These are phyloP conservation scores for Dioscorea zingiberensis DNA, from an alignment of 106 monocot genomes.

Conservation along the genomic window DNA sequence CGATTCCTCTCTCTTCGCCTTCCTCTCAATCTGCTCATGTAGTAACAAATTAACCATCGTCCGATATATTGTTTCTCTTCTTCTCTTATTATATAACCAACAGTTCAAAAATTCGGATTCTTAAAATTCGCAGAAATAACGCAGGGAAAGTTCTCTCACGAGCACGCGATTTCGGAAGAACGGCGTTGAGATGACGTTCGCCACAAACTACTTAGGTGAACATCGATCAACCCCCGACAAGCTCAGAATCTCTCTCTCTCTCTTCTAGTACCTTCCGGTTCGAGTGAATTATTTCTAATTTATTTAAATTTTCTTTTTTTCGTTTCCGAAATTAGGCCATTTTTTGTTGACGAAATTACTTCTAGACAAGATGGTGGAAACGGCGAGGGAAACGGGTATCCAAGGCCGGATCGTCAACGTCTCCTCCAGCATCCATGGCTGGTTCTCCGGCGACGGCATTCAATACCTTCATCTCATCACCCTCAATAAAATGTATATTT, in stretches of 20 bases:
- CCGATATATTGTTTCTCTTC: not conserved
- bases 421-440: slow-evolving; percentile 44
- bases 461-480: not conserved
- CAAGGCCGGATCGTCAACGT: slow-evolving; percentile 57
- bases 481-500: not conserved
- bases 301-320: not conserved
- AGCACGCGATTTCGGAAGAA: slow-evolving; percentile 68
- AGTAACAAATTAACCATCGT: not conserved
- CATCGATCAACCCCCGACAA: no score
- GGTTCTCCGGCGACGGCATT: slow-evolving; percentile 18
- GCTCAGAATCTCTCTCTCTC: not conserved
- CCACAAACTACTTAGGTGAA: slow-evolving; percentile 86
- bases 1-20: slow-evolving; percentile 64
- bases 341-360: slow-evolving; percentile 43
- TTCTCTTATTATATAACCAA: not conserved
- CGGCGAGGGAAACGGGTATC: slow-evolving; percentile 27
- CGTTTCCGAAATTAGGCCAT: slow-evolving; percentile 23
- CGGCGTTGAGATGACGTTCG: slow-evolving; percentile 91
- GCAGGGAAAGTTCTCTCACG: slow-evolving; percentile 82
- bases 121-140: slow-evolving; percentile 60
- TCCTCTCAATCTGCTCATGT: slow-evolving; percentile 95
- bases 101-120: not conserved
- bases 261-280: not conserved
- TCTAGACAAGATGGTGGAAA: slow-evolving; percentile 47
- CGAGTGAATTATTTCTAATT: not conserved